Percentiles rank a stretch among this genome's conserved stretches.
Conservation (phyloP, 2,329 filamentous ascomycete genomes). For the Cylindrodendrum hubeiense region DNA sequence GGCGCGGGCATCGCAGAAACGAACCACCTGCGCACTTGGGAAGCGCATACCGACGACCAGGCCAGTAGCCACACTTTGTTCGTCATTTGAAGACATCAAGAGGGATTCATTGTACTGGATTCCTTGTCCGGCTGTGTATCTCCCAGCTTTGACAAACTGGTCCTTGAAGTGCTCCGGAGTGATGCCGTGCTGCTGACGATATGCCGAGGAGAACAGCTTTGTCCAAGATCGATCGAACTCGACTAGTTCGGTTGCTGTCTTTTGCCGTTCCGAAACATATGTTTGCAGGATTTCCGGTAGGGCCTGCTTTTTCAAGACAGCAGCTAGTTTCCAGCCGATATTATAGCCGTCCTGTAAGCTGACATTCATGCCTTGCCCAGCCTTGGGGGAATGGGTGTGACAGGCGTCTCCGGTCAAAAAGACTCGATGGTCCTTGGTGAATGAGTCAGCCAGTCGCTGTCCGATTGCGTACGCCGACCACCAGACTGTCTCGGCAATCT, state of each 20-base stretch:
- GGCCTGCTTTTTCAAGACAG: constrained; percentile 54
- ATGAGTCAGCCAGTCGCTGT: constrained; percentile 70
- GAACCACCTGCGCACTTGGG: constrained; percentile 29
- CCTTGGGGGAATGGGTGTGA: constrained; percentile 68
- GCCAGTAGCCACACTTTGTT: constrained; percentile 4
- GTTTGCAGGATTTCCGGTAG: constrained; percentile 54
- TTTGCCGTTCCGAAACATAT: constrained; percentile 63
- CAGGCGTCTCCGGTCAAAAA: constrained; percentile 77
- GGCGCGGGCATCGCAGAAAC: constrained; percentile 36
- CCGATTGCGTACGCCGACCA: constrained; percentile 75
- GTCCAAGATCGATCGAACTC: constrained; percentile 59
- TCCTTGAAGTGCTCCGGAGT: constrained; percentile 23
- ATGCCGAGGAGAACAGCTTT: constrained; percentile 25
- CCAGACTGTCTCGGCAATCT: constrained; percentile 67
- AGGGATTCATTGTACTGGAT: constrained; percentile 26
- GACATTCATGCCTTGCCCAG: constrained; percentile 78
- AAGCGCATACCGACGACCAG: constrained; percentile 34
- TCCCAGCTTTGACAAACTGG: constrained; percentile 23
- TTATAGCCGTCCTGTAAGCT: constrained; percentile 74
- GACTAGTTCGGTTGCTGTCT: constrained; percentile 73
- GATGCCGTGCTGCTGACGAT: constrained; percentile 23
- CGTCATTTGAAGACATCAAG: constrained; percentile 10
- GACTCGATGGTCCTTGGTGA: constrained; percentile 67
- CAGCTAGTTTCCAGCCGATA: constrained; percentile 66
- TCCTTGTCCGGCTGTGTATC: constrained; percentile 35